phyloP scores from a whole-genome alignment of 1,284 basidiomycete genomes.

The Boletus subluridellus region DNA sequence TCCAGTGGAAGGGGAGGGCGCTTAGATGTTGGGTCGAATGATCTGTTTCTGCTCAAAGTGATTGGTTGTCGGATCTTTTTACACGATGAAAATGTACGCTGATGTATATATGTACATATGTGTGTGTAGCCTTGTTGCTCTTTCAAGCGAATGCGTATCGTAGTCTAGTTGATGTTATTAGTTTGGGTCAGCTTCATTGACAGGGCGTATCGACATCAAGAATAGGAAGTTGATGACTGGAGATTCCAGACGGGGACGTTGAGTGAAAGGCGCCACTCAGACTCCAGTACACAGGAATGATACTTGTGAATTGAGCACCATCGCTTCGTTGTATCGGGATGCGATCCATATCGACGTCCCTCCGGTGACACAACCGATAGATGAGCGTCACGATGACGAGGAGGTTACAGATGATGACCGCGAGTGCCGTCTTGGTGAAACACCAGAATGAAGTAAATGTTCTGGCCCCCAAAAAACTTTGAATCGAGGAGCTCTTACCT shows the following conservation, averaged over 20 bases:
- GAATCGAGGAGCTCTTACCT: constrained; percentile 1
- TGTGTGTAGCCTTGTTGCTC: neutral
- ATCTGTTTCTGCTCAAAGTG: neutral
- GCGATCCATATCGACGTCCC: neutral
- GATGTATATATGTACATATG: neutral
- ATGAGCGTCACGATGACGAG: constrained; percentile 5
- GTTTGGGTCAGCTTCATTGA: neutral
- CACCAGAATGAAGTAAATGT: neutral
- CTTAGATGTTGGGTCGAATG: constrained; percentile 3
- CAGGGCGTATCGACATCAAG: neutral
- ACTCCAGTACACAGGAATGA: neutral
- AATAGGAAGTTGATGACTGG: neutral
- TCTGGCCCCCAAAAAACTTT: no score
- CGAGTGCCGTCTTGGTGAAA: neutral
- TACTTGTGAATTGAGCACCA: neutral
- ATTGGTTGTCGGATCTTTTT: neutral
- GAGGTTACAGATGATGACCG: constrained; percentile 1
- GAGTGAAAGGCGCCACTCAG: no score
- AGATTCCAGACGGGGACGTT: neutral
- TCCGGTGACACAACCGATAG: neutral
- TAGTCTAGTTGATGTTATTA: neutral
- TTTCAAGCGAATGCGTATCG: neutral
- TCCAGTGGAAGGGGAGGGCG: constrained; percentile 31
- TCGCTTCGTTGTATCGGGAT: no score
- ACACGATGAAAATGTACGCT: neutral